Conservation (phyloP, 306 rosid genomes). For the Herpetospermum pedunculosum region DNA sequence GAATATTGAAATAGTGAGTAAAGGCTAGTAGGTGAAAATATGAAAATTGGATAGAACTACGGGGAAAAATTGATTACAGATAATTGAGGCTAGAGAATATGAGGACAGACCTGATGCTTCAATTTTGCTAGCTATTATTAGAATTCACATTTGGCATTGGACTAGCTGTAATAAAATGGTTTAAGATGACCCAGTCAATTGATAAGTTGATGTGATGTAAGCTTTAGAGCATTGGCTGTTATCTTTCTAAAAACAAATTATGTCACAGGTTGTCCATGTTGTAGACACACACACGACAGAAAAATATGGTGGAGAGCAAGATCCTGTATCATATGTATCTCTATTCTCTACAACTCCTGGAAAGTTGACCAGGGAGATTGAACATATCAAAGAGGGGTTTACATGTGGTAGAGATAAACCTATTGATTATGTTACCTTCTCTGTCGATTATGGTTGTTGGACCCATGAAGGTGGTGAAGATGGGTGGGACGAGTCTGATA, state of each 20-base stretch:
- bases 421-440: conserved; percentile 73
- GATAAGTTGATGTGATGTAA: not conserved
- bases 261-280: conserved; percentile 80
- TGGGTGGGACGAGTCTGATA: conserved; percentile 69
- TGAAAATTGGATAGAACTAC: not conserved
- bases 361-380: conserved; percentile 68
- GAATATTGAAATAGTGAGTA: no score
- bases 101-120: not conserved
- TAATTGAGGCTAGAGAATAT: not conserved
- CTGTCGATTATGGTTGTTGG: conserved; percentile 69
- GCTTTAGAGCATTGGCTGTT: not conserved
- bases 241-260: not conserved
- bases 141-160: not conserved
- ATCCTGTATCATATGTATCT: conserved; percentile 51
- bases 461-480: conserved; percentile 30
- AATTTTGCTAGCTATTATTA: not conserved
- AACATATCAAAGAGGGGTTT: conserved; percentile 61
- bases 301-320: conserved; percentile 28
- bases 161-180: not conserved
- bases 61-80: not conserved
- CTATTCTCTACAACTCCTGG: conserved; percentile 84
- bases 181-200: not conserved
- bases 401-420: conserved; percentile 54
- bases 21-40: not conserved
- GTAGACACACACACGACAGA: conserved; percentile 66